Conservation (phyloP, 148 eudicot genomes). For the Fagopyrum homotropicum region DNA sequence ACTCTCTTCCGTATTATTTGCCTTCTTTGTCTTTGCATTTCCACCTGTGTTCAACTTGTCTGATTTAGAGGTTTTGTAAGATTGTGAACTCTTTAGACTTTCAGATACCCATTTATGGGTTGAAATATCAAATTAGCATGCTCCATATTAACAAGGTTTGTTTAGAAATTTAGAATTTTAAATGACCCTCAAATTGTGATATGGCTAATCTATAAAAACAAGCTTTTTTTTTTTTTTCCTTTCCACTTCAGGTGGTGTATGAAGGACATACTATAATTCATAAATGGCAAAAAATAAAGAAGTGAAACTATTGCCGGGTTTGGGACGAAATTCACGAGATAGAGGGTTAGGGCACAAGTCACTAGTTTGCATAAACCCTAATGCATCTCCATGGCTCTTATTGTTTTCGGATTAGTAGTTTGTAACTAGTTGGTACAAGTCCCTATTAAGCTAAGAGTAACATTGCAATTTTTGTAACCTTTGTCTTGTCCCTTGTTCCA, state of each 20-base stretch:
- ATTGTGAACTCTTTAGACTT: not conserved
- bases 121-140: not conserved
- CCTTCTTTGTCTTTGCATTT: not conserved
- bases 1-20: not conserved
- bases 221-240: not conserved
- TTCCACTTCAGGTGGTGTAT: not conserved
- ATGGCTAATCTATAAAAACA: not conserved
- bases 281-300: not conserved
- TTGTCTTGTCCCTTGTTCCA: not conserved
- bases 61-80: not conserved
- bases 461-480: not conserved
- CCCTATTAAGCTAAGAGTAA: not conserved
- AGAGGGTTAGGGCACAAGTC: not conserved
- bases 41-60: not conserved
- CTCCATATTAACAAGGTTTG: not conserved
- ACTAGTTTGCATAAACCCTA: not conserved
- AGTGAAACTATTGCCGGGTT: not conserved
- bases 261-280: not conserved
- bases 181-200: not conserved
- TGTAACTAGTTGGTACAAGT: not conserved
- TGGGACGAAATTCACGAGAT: not conserved
- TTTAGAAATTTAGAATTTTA: not conserved
- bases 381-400: not conserved
- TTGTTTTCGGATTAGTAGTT: not conserved
- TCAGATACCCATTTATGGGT: not conserved